Conservation (phyloP, 805 yeast genomes). For the Saccharomycopsis babjevae region DNA sequence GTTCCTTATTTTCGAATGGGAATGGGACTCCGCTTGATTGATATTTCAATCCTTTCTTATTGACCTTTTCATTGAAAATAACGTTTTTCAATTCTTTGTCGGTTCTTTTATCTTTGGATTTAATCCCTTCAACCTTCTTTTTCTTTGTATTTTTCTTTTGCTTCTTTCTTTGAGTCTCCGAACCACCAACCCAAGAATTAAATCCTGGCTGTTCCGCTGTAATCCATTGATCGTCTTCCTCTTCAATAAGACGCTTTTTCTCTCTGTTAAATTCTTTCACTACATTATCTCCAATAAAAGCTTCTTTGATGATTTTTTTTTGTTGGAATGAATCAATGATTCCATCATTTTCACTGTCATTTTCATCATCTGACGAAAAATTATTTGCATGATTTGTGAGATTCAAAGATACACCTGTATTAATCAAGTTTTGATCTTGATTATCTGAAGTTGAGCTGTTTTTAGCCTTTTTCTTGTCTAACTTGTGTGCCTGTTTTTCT, state of each 20-base stretch:
- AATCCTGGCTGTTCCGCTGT: constrained; percentile 91
- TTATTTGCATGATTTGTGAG: constrained; percentile 2
- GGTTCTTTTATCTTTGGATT: constrained; percentile 56
- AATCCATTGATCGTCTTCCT: constrained; percentile 81
- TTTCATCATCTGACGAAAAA: constrained; percentile 30
- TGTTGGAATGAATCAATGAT: constrained; percentile 55
- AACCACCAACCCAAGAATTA: constrained; percentile 94
- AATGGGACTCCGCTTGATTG: constrained; percentile 87
- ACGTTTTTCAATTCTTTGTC: constrained; percentile 74
- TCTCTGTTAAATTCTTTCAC: constrained; percentile 68
- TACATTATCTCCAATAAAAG: constrained; percentile 97
- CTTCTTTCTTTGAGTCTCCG: constrained; percentile 27
- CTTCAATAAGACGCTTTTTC: constrained; percentile 52
- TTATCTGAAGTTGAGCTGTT: background rate
- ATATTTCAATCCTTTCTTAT: constrained; percentile 77
- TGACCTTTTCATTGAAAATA: constrained; percentile 77
- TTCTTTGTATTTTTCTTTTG: constrained; percentile 50
- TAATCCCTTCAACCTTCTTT: constrained; percentile 70
- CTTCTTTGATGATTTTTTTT: constrained; percentile 73
- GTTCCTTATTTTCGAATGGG: constrained; percentile 89
- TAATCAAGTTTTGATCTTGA: constrained; percentile 21
- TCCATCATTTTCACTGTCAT: constrained; percentile 36
- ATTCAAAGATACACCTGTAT: constrained; percentile 20
- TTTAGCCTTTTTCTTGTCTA: constrained; percentile 26
- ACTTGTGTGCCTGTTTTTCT: constrained; percentile 38